A percentile compares a stretch with the other conserved stretches of the same genome.
These are phyloP conservation scores for Cadophora malorum DNA, from an alignment of 2,329 filamentous ascomycete genomes.

Conservation along the genomic window DNA sequence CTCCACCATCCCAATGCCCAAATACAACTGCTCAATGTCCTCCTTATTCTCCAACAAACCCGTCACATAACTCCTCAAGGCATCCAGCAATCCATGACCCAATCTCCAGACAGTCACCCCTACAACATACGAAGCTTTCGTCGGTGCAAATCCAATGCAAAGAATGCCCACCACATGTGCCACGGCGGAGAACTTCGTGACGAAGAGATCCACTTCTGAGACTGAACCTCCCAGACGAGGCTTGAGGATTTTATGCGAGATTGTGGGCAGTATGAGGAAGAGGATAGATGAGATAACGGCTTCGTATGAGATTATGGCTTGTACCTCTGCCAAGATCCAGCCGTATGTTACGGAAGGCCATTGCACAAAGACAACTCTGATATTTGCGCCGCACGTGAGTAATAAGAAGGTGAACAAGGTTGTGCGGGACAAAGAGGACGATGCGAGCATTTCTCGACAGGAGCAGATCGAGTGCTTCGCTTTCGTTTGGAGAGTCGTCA, in stretches of 20 bases:
- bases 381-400: conserved; percentile 18
- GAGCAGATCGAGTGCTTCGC: conserved; percentile 20
- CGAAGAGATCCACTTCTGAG: conserved; percentile 26
- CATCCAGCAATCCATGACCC: conserved; percentile 24
- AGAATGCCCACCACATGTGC: conserved; percentile 20
- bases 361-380: conserved; percentile 29
- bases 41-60: conserved; percentile 24
- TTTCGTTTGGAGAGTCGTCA: conserved; percentile 22
- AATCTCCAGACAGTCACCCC: conserved; percentile 22
- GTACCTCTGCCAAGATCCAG: conserved; percentile 32
- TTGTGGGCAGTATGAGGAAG: conserved; percentile 27
- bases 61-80: conserved; percentile 29
- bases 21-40: conserved; percentile 32
- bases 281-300: conserved; percentile 25
- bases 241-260: conserved; percentile 23
- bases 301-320: conserved; percentile 27
- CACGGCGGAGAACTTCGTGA: conserved; percentile 21
- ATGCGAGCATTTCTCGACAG: conserved; percentile 22
- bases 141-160: conserved; percentile 25
- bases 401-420: conserved; percentile 31
- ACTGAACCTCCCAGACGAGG: conserved; percentile 18
- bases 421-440: conserved; percentile 18
- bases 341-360: conserved; percentile 28
- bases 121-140: conserved; percentile 21
- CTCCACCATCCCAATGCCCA: conserved; percentile 34